Percentiles rank a stretch among this genome's conserved stretches.
These are phyloP conservation scores for Tetragonia tetragonoides DNA, from an alignment of 148 eudicot genomes.

Conservation along the genomic window DNA sequence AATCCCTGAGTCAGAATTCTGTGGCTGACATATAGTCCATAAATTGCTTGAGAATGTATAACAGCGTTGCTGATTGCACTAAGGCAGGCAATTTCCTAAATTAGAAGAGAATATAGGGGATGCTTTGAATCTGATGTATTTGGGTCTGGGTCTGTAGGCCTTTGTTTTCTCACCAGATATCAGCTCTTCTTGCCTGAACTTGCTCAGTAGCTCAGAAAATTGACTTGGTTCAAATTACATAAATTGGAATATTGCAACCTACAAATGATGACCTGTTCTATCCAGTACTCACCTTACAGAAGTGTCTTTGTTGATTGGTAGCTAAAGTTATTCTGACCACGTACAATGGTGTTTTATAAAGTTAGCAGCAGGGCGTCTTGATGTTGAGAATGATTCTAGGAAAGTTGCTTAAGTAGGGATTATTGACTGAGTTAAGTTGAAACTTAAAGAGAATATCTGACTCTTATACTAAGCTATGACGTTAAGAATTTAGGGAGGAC, in stretches of 20 bases:
- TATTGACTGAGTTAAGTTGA: neutral
- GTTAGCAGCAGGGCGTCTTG: neutral
- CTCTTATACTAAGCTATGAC: slow-evolving; percentile 4
- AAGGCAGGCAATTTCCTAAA: neutral
- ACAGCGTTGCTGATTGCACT: neutral
- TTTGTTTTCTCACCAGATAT: neutral
- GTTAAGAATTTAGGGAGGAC: slow-evolving; percentile 33
- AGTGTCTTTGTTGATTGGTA: neutral
- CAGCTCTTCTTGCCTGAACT: neutral
- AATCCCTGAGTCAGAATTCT: neutral
- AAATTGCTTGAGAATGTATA: neutral
- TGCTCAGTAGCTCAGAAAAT: neutral
- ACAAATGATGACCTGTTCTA: neutral
- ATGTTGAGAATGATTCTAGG: neutral
- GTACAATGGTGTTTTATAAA: neutral
- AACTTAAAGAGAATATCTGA: neutral
- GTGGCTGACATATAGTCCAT: neutral
- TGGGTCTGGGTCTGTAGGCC: neutral
- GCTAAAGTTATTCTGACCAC: neutral
- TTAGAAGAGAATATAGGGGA: neutral
- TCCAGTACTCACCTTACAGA: neutral
- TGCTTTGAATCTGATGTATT: neutral
- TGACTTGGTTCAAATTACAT: neutral
- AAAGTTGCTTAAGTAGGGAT: neutral
- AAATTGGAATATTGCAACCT: neutral